phyloP scores from a whole-genome alignment of 2,329 filamentous ascomycete species.

The Neopestalotiopsis rosae region DNA sequence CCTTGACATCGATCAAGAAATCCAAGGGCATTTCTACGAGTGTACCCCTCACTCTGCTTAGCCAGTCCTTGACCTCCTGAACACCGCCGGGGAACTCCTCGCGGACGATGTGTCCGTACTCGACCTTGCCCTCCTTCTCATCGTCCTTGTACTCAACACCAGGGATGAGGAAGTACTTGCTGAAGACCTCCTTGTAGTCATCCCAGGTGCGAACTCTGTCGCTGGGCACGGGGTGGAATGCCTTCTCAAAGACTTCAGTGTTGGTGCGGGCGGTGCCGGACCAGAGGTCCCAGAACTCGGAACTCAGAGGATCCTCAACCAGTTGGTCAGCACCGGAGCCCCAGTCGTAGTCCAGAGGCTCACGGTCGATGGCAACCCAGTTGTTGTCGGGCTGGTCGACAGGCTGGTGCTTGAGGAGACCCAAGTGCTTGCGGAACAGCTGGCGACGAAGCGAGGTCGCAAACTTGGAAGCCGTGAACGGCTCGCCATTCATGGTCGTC shows the following conservation, averaged over 20 bases:
- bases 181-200: conserved; percentile 75
- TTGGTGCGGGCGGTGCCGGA: conserved; percentile 74
- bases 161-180: conserved; percentile 66
- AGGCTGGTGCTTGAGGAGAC: conserved; percentile 76
- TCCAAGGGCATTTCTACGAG: conserved; percentile 90
- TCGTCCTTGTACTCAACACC: conserved; percentile 47
- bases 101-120: conserved; percentile 86
- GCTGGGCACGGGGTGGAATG: conserved; percentile 81
- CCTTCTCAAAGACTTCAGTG: conserved; percentile 78
- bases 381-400: conserved; percentile 73
- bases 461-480: conserved; percentile 75
- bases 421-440: conserved; percentile 91
- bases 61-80: conserved; percentile 72
- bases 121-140: conserved; percentile 58
- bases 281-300: conserved; percentile 76
- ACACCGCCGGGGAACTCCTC: conserved; percentile 78
- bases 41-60: conserved; percentile 70
- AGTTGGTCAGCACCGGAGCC: conserved; percentile 69
- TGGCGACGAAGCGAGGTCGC: conserved; percentile 82
- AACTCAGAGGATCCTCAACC: conserved; percentile 75
- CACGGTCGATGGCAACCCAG: conserved; percentile 74
- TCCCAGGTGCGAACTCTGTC: conserved; percentile 74
- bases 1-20: conserved; percentile 79
- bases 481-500: conserved; percentile 74
- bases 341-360: conserved; percentile 76